A percentile compares a stretch with the other conserved stretches of the same genome.
phyloP scores from a whole-genome alignment of 2,329 filamentous ascomycete genomes.

The Fusarium sp. region DNA sequence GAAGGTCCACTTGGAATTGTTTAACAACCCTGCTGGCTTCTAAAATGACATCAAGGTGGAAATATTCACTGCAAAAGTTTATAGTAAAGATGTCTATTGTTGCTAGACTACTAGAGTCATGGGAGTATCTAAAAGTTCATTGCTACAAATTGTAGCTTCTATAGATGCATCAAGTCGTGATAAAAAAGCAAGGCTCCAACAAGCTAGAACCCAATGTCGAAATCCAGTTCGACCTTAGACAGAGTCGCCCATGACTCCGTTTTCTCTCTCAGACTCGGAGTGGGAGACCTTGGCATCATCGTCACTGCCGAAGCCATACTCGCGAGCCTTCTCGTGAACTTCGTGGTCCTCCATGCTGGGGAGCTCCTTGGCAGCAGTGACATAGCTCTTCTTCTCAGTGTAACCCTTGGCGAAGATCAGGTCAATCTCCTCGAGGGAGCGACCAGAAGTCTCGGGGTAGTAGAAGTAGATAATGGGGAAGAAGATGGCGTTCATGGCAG shows the following conservation, averaged over 20 bases:
- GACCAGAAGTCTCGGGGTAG: slow-evolving; percentile 57
- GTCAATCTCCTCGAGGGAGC: slow-evolving; percentile 35
- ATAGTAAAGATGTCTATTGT: not conserved
- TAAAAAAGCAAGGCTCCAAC: not conserved
- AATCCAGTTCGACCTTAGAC: slow-evolving; percentile 8
- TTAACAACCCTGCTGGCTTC: too few relatives aligned
- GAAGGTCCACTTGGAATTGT: too few relatives aligned
- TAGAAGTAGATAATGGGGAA: slow-evolving; percentile 61
- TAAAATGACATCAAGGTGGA: too few relatives aligned
- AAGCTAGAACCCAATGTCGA: not conserved
- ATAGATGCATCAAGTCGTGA: slow-evolving; percentile 8
- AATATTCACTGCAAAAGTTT: not conserved
- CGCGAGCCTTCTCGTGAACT: slow-evolving; percentile 24
- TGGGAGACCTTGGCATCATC: slow-evolving; percentile 10
- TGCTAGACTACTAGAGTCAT: slow-evolving; percentile 11
- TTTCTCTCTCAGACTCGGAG: slow-evolving; percentile 14
- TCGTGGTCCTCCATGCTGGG: slow-evolving; percentile 48
- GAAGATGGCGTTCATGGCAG: slow-evolving; percentile 62
- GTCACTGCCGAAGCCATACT: slow-evolving; percentile 23
- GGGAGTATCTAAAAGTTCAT: slow-evolving; percentile 11
- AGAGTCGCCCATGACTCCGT: slow-evolving; percentile 13
- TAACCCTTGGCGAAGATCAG: slow-evolving; percentile 59
- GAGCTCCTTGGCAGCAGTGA: slow-evolving; percentile 66
- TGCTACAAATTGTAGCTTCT: not conserved
- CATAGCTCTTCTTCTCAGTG: slow-evolving; percentile 68